phyloP scores from a whole-genome alignment of 768 basidiomycete genomes.

The Pisolithus albus region DNA sequence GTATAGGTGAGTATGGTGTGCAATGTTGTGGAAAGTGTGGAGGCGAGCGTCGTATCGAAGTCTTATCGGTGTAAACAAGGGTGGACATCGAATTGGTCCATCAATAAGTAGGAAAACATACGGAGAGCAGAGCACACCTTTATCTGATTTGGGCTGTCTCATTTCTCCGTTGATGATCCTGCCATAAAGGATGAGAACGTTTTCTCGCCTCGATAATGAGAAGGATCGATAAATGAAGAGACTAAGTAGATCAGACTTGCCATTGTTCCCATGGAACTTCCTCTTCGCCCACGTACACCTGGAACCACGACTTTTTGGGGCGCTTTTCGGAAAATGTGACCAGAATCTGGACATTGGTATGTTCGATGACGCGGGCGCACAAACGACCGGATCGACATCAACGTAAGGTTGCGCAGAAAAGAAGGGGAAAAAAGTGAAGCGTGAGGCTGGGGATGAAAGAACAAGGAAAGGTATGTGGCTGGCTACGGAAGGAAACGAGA shows the following conservation, averaged over 20 bases:
- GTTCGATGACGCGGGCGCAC: neutral
- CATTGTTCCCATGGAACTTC: constrained; percentile 87
- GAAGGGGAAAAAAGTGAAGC: too few relatives aligned
- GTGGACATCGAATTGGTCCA: neutral
- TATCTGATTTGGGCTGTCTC: constrained; percentile 60
- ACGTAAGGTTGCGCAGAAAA: too few relatives aligned
- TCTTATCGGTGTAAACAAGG: constrained; percentile 36
- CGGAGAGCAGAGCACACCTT: constrained; percentile 34
- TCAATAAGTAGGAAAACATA: neutral
- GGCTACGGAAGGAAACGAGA: neutral
- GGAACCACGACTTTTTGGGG: constrained; percentile 75
- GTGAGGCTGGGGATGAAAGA: too few relatives aligned
- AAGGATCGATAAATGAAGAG: neutral
- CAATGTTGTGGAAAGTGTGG: constrained; percentile 59
- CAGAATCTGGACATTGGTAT: constrained; percentile 41
- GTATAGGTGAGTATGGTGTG: constrained; percentile 70
- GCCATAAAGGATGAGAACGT: neutral
- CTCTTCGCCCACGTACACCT: constrained; percentile 64
- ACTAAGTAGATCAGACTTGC: constrained; percentile 30
- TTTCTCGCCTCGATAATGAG: neutral
- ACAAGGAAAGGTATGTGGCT: too few relatives aligned
- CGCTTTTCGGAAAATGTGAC: constrained; percentile 75
- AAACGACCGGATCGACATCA: neutral
- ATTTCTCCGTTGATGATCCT: constrained; percentile 81
- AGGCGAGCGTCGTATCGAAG: constrained; percentile 52